phyloP scores from a whole-genome alignment of 495 filamentous ascomycete genomes.

The Aspergillus affinis region DNA sequence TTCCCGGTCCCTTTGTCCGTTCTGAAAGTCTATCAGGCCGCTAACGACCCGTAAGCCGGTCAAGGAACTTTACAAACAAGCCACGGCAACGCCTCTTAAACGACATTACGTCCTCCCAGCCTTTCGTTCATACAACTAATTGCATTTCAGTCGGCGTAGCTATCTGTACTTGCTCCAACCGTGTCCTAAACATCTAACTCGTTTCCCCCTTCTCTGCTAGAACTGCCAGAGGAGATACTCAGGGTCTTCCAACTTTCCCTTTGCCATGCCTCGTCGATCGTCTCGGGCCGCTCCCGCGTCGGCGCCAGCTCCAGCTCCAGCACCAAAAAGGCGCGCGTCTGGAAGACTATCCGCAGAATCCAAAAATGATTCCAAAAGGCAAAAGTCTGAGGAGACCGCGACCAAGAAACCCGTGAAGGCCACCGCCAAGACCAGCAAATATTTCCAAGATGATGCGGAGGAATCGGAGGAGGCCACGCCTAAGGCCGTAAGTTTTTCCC shows the following conservation, averaged over 20 bases:
- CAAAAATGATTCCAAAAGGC: constrained; percentile 35
- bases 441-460: constrained; percentile 47
- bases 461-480: constrained; percentile 31
- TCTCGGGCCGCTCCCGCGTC: constrained; percentile 40
- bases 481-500: constrained; percentile 19
- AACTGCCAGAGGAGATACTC: constrained; percentile 1
- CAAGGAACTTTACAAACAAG: constrained; percentile 1
- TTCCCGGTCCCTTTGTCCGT: constrained; percentile 16
- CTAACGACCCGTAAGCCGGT: constrained; percentile 12
- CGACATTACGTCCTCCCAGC: not conserved
- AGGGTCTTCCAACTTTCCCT: not conserved
- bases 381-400: constrained; percentile 45
- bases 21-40: constrained; percentile 22
- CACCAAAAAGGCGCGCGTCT: constrained; percentile 42
- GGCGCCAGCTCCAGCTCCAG: constrained; percentile 34
- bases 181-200: not conserved
- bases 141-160: not conserved
- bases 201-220: not conserved
- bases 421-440: constrained; percentile 58
- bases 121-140: not conserved
- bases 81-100: not conserved
- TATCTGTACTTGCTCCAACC: not conserved
- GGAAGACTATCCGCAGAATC: constrained; percentile 33
- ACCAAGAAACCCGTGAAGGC: constrained; percentile 33
- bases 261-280: constrained; percentile 42